Evolutionary conservation across 805 yeast species (phyloP).

Genomic region (Middelhovenomyces tepae): DNA sequence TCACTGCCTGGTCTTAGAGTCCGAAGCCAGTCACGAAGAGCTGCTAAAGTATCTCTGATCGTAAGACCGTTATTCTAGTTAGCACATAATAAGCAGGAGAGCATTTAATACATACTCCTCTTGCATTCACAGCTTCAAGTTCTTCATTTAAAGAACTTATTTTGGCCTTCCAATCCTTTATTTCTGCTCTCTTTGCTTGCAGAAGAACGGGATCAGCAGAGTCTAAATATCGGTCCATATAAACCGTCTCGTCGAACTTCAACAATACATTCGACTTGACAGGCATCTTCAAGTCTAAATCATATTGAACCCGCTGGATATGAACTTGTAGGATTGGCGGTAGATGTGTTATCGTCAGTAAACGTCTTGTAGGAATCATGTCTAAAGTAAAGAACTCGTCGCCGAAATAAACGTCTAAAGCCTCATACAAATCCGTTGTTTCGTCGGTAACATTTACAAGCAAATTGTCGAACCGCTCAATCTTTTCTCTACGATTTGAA

Average conservation of each 20-base stretch:
- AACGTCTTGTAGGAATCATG: constrained; percentile 62
- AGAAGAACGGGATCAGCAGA: constrained; percentile 44
- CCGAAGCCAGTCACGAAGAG: constrained; percentile 50
- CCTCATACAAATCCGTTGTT: constrained; percentile 83
- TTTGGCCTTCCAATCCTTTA: constrained; percentile 48
- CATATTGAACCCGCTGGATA: constrained; percentile 88
- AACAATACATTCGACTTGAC: constrained; percentile 77
- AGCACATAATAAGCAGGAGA: background rate
- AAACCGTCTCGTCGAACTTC: constrained; percentile 67
- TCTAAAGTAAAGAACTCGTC: constrained; percentile 60
- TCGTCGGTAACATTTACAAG: constrained; percentile 82
- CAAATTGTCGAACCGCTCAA: constrained; percentile 72
- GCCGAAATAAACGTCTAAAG: constrained; percentile 72
- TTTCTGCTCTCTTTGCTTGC: constrained; percentile 45
- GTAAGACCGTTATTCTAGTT: constrained; percentile 33
- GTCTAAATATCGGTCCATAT: constrained; percentile 82
- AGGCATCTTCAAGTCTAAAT: constrained; percentile 59
- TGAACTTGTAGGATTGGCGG: constrained; percentile 87
- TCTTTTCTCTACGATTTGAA: constrained; percentile 40
- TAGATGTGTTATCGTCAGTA: constrained; percentile 57
- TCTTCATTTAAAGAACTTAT: constrained; percentile 11
- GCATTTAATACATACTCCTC: constrained; percentile 26
- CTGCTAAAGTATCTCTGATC: constrained; percentile 42
- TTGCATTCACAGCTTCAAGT: constrained; percentile 24
- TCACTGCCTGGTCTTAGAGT: constrained; percentile 21